Percentiles rank a stretch among this genome's conserved stretches.
Conservation (phyloP, 176 grass and related monocot species). For the Aegilops bicornis region DNA sequence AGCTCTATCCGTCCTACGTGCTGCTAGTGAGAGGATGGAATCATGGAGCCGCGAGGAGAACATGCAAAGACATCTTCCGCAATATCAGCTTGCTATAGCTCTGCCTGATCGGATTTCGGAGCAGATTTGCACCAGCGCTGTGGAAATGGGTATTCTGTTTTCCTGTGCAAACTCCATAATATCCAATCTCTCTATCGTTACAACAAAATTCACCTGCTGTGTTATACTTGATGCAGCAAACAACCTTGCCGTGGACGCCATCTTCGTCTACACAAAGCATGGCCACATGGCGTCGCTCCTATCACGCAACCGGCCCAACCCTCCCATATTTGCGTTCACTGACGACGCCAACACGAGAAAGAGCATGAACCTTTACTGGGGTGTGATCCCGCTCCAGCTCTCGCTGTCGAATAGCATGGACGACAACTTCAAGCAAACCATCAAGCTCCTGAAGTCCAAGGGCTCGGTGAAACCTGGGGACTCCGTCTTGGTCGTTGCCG, state of each 20-base stretch:
- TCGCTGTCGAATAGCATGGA: conserved; percentile 48
- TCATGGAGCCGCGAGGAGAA: conserved; percentile 57
- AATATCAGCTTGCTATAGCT: conserved; percentile 44
- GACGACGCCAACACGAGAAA: conserved; percentile 52
- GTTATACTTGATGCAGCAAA: conserved; percentile 47
- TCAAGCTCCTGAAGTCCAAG: conserved; percentile 49
- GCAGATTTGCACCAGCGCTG: conserved; percentile 61
- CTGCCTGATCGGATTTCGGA: conserved; percentile 54
- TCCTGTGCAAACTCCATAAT: not conserved
- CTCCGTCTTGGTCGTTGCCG: conserved; percentile 49
- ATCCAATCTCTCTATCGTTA: not conserved
- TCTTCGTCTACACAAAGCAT: conserved; percentile 77
- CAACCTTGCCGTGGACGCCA: conserved; percentile 63
- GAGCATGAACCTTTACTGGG: conserved; percentile 72
- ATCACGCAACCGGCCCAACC: conserved; percentile 50
- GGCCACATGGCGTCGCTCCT: conserved; percentile 66
- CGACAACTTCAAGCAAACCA: conserved; percentile 50
- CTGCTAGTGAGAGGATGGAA: conserved; percentile 55
- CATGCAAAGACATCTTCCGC: conserved; percentile 47
- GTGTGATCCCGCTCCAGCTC: conserved; percentile 51
- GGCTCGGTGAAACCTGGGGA: conserved; percentile 55
- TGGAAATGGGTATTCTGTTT: conserved; percentile 54
- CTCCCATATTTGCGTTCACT: conserved; percentile 72
- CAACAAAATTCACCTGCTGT: not conserved
- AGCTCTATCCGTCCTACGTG: conserved; percentile 57